These are phyloP conservation scores for Xylaria sp. DNA, from an alignment of 2,329 filamentous ascomycete genomes.

Conservation along the genomic window DNA sequence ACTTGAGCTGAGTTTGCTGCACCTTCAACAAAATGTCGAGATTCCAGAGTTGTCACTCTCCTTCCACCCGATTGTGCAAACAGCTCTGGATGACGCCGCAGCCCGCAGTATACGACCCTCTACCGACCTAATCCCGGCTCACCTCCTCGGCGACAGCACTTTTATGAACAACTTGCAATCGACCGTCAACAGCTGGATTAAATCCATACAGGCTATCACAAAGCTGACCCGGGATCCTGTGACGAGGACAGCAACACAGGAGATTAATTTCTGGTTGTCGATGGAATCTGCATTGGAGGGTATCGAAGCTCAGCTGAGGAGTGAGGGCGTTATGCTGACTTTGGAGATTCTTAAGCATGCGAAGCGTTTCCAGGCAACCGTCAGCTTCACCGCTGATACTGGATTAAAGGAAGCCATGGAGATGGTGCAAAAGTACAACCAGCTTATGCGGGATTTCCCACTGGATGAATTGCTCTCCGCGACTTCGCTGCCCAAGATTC, in stretches of 20 bases:
- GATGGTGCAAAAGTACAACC: slow-evolving; percentile 97
- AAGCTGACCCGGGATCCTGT: slow-evolving; percentile 88
- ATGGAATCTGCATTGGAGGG: slow-evolving; percentile 95
- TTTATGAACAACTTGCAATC: slow-evolving; percentile 95
- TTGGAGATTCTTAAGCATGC: slow-evolving; percentile 96
- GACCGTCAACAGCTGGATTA: slow-evolving; percentile 97
- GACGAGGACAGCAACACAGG: slow-evolving; percentile 85
- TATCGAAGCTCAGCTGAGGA: slow-evolving; percentile 88
- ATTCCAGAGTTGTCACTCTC: slow-evolving; percentile 91
- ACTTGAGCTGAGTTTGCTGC: slow-evolving; percentile 86
- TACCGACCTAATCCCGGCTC: slow-evolving; percentile 79
- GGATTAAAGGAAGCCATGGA: slow-evolving; percentile 96
- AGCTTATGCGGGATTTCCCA: slow-evolving; percentile 97
- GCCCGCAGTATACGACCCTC: slow-evolving; percentile 74
- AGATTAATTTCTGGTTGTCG: slow-evolving; percentile 99
- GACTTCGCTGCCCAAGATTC: slow-evolving; percentile 86
- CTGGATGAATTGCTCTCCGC: slow-evolving; percentile 94
- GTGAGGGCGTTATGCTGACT: slow-evolving; percentile 89
- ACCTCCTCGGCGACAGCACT: slow-evolving; percentile 85
- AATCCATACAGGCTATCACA: slow-evolving; percentile 95
- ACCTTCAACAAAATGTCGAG: slow-evolving; percentile 97
- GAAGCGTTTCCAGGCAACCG: slow-evolving; percentile 96
- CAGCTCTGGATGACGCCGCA: slow-evolving; percentile 81
- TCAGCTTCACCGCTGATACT: slow-evolving; percentile 96
- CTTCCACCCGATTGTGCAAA: slow-evolving; percentile 89